phyloP scores from a whole-genome alignment of 305 asterid genomes.

The Rubia occidens region DNA sequence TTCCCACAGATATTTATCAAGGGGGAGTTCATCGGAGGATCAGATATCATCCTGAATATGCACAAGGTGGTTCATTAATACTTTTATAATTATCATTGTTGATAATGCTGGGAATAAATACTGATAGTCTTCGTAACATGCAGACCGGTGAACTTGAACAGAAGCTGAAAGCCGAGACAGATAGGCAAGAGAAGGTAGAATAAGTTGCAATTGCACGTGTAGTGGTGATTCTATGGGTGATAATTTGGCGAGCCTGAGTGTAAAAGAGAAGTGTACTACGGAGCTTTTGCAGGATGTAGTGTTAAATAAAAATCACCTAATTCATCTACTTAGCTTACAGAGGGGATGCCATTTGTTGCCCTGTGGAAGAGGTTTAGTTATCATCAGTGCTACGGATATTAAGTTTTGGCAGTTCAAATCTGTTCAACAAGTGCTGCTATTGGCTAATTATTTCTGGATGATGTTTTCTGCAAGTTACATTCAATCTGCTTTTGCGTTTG shows the following conservation, averaged over 20 bases:
- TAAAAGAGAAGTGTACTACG: not conserved
- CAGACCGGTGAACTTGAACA: slow-evolving; percentile 76
- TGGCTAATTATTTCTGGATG: not conserved
- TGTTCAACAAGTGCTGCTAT: not conserved
- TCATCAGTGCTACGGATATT: not conserved
- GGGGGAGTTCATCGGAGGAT: slow-evolving; percentile 92
- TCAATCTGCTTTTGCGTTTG: not conserved
- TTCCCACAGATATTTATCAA: slow-evolving; percentile 93
- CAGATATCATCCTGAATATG: slow-evolving; percentile 91
- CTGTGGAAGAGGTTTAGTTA: not conserved
- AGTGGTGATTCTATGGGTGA: not conserved
- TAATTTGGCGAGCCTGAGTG: not conserved
- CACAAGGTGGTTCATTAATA: slow-evolving; percentile 57
- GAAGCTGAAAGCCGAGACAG: slow-evolving; percentile 38
- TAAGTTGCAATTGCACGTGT: slow-evolving; percentile 8
- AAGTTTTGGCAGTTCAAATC: not conserved
- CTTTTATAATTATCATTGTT: slow-evolving; percentile 2
- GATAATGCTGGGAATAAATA: slow-evolving; percentile 3
- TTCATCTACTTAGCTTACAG: not conserved
- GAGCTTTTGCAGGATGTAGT: not conserved
- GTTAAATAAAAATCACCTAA: not conserved
- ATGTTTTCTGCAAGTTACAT: not conserved
- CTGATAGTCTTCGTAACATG: slow-evolving; percentile 19
- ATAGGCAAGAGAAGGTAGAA: slow-evolving; percentile 29
- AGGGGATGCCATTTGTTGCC: not conserved